Base-by-base conservation (phyloP, 306 rosid species). In the Begonia loranthoides region DNA sequence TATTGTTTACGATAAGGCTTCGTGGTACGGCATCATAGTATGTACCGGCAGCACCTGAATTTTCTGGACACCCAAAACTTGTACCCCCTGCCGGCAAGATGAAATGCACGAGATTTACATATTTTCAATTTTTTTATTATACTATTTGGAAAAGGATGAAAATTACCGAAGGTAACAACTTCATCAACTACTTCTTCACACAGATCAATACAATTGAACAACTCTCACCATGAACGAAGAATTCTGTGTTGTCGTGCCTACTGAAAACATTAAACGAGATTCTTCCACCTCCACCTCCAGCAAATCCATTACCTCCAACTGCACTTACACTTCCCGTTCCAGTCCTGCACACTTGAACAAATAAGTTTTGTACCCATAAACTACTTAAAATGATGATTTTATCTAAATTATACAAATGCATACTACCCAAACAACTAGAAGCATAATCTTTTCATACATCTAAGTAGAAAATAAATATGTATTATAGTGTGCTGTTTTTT, bases 211-310 rank as follows among this genome's bases (percentile, higher is more conserved):
- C 8, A 9, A 40, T 11, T 50, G 40, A 60, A 41, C 14, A 15
- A 49, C 19, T 49, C 79, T 72, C 64, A 85, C 97, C 97, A 72
- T 89, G 90, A 60, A 72, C 61, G n/a, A 76, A 76, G 68, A 85
- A 73, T 34, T 65, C 59, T 1, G 84, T 64, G 59, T 44, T 64
- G 66, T 82, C 97, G 56, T 73, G 97, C 76, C 94, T 73, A 71
- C 97, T 78, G 69, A 90, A 80, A 68, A 74, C 94, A 40, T 74
- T 45, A 53, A 85, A 66, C 47, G 97, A 85, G 60, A 90, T 55
- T 70, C 97, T 78, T 70, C 97, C 97, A 54, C 97, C 97, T 53
- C 97, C 97, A 46, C 97, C 95, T 9, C 95, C 95, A 56, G 94
- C 95, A 69, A 85, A 90, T 51, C 97, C 97, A 59, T 68, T 61